Conservation (phyloP, 1,284 basidiomycete genomes). For the Rhodotorula sp. region DNA sequence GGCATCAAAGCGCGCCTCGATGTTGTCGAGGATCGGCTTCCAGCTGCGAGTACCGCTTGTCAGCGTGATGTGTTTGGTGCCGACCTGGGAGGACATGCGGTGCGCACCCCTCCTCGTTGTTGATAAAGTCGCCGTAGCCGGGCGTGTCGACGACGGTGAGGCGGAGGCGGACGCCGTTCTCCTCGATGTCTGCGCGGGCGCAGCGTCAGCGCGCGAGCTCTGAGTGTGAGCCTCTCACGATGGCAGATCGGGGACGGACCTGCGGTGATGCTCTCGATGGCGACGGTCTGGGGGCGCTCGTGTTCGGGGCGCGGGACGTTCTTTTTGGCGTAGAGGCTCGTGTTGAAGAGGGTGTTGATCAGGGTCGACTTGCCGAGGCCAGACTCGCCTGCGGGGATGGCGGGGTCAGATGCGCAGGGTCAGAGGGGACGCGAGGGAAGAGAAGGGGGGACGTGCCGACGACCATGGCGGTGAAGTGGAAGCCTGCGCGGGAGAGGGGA, state of each 20-base stretch:
- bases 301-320: slow-evolving; percentile 73
- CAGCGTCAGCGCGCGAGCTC: not conserved
- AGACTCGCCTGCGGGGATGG: slow-evolving; percentile 72
- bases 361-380: slow-evolving; percentile 96
- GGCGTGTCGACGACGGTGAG: slow-evolving; percentile 97
- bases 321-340: slow-evolving; percentile 84
- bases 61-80: not conserved
- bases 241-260: slow-evolving; percentile 59
- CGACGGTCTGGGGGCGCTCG: slow-evolving; percentile 85
- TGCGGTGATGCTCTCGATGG: slow-evolving; percentile 93
- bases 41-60: slow-evolving; percentile 62
- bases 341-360: slow-evolving; percentile 97
- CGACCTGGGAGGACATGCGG: too few species aligned
- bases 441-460: slow-evolving; percentile 68
- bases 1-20: slow-evolving; percentile 91
- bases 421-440: slow-evolving; percentile 2
- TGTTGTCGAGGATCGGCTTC: slow-evolving; percentile 96
- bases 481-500: slow-evolving; percentile 53
- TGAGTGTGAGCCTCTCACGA: not conserved
- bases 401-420: too few species aligned
- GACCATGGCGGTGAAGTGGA: slow-evolving; percentile 95
- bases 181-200: slow-evolving; percentile 78
- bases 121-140: slow-evolving; percentile 95
- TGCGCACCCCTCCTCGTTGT: slow-evolving; percentile 87
- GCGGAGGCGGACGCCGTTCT: slow-evolving; percentile 89